Percentiles rank a stretch among this genome's conserved stretches.
phyloP scores from a whole-genome alignment of 2,329 filamentous ascomycete genomes.

The Exophiala calicioides region DNA sequence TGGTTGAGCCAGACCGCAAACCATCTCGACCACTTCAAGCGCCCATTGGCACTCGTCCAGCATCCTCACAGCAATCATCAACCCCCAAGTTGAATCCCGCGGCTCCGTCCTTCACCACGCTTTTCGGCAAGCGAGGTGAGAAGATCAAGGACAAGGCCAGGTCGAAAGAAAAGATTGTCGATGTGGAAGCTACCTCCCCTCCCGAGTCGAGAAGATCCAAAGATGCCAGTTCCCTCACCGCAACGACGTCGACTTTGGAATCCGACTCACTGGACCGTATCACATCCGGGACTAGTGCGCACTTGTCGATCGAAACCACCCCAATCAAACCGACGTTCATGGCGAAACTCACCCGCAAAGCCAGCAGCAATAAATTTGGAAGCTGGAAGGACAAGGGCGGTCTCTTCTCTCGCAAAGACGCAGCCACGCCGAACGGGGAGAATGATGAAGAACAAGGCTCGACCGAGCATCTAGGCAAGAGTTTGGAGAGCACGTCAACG shows the following conservation, averaged over 20 bases:
- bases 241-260: constrained; percentile 44
- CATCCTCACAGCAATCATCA: constrained; percentile 53
- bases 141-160: constrained; percentile 45
- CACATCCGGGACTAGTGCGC: constrained; percentile 41
- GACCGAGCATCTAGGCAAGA: constrained; percentile 30
- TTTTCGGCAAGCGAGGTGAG: constrained; percentile 58
- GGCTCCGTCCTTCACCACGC: constrained; percentile 81
- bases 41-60: constrained; percentile 77
- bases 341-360: constrained; percentile 53
- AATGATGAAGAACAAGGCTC: constrained; percentile 47
- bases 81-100: constrained; percentile 76
- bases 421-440: constrained; percentile 42
- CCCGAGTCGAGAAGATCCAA: constrained; percentile 47
- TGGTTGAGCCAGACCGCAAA: constrained; percentile 39
- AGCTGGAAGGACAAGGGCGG: constrained; percentile 52
- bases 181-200: constrained; percentile 43
- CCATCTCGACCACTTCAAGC: constrained; percentile 58
- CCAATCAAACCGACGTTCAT: constrained; percentile 51
- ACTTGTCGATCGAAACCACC: constrained; percentile 28
- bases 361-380: constrained; percentile 53
- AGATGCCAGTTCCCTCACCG: constrained; percentile 46
- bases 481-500: constrained; percentile 30
- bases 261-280: constrained; percentile 52
- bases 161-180: constrained; percentile 29
- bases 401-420: constrained; percentile 49